phyloP scores from a whole-genome alignment of 495 filamentous ascomycete genomes.

The Xylaria acuta region DNA sequence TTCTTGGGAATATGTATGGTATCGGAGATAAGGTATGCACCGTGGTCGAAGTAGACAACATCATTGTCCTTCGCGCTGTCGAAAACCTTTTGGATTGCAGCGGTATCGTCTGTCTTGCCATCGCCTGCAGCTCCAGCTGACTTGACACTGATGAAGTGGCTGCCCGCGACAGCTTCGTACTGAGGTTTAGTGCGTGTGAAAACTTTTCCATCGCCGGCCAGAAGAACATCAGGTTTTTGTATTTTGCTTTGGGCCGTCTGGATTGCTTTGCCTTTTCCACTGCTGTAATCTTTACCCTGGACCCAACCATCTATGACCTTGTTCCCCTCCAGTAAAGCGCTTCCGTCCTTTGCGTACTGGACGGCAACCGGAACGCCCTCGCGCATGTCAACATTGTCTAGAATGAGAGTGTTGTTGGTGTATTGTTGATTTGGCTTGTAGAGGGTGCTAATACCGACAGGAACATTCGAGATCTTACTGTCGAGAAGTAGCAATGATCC shows the following conservation, averaged over 20 bases:
- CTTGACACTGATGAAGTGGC: slow-evolving; percentile 77
- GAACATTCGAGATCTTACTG: slow-evolving; percentile 74
- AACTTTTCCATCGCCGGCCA: slow-evolving; percentile 60
- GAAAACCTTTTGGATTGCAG: slow-evolving; percentile 72
- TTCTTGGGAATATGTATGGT: slow-evolving; percentile 84
- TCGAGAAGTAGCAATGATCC: slow-evolving; percentile 85
- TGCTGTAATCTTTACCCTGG: slow-evolving; percentile 74
- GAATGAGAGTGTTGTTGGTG: slow-evolving; percentile 77
- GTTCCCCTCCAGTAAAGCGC: slow-evolving; percentile 72
- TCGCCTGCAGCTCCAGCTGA: slow-evolving; percentile 80
- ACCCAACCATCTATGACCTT: slow-evolving; percentile 72
- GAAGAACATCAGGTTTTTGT: slow-evolving; percentile 63
- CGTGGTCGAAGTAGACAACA: slow-evolving; percentile 91
- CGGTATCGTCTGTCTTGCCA: slow-evolving; percentile 71
- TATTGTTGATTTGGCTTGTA: slow-evolving; percentile 67
- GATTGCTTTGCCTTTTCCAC: slow-evolving; percentile 45
- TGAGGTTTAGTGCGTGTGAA: slow-evolving; percentile 76
- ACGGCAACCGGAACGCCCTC: slow-evolving; percentile 56
- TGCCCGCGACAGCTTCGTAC: slow-evolving; percentile 65
- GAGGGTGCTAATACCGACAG: slow-evolving; percentile 74
- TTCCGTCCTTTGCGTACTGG: slow-evolving; percentile 61
- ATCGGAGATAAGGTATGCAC: slow-evolving; percentile 82
- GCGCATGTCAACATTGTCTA: slow-evolving; percentile 86
- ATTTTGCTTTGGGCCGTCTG: slow-evolving; percentile 59
- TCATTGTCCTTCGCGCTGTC: slow-evolving; percentile 65